A percentile compares a stretch with the other conserved stretches of the same genome.
These are phyloP conservation scores for Metschnikowia kunwiensis DNA, from an alignment of 805 yeast species.

Conservation along the genomic window DNA sequence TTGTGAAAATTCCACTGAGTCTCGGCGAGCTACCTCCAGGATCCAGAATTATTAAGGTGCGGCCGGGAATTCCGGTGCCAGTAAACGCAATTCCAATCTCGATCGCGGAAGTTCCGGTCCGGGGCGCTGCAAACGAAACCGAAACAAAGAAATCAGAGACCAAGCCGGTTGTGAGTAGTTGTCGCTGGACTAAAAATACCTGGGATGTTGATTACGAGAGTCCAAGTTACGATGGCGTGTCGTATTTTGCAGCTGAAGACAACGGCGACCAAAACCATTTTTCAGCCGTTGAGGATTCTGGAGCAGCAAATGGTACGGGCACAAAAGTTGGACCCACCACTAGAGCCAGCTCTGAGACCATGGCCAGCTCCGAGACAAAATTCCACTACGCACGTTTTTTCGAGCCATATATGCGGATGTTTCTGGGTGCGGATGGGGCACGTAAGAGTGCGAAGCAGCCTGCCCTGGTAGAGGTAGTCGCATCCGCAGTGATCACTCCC, in stretches of 20 bases:
- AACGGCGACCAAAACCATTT: slow-evolving; percentile 1
- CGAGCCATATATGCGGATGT: slow-evolving; percentile 15
- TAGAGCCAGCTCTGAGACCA: slow-evolving; percentile 1
- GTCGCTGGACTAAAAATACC: background rate
- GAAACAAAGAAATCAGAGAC: no score
- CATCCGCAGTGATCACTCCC: slow-evolving; percentile 1
- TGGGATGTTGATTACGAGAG: slow-evolving; percentile 2
- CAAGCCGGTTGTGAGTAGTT: no score
- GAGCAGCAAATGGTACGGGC: slow-evolving; percentile 1
- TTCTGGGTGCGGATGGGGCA: background rate
- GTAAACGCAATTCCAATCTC: slow-evolving; percentile 28
- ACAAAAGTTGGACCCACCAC: slow-evolving; percentile 1
- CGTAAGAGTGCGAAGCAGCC: background rate
- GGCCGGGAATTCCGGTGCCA: slow-evolving; percentile 28
- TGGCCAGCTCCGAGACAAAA: slow-evolving; percentile 6
- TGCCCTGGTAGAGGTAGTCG: no score
- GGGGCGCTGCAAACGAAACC: no score
- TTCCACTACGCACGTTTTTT: slow-evolving; percentile 13
- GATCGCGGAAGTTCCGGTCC: slow-evolving; percentile 6
- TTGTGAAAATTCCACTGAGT: slow-evolving; percentile 7
- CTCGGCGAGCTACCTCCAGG: slow-evolving; percentile 16
- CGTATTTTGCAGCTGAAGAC: slow-evolving; percentile 3
- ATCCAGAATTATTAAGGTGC: slow-evolving; percentile 20
- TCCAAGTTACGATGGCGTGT: slow-evolving; percentile 8
- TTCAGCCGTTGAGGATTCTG: background rate